Conservation (phyloP, 2,329 filamentous ascomycete species). For the Fusarium oxysporum region DNA sequence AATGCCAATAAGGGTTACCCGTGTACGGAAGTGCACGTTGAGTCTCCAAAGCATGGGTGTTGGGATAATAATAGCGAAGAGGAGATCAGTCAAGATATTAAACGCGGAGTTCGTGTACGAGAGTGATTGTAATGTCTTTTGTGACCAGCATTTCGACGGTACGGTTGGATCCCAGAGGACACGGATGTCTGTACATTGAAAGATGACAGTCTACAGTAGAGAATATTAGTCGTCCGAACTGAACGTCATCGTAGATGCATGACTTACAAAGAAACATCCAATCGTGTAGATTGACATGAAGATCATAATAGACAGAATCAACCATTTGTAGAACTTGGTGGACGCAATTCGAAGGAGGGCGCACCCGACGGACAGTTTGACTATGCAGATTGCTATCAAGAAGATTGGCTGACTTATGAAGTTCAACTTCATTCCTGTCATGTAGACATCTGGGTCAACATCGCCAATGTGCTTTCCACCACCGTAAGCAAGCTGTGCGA, state of each 20-base stretch:
- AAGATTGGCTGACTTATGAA: constrained; percentile 59
- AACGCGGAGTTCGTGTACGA: constrained; percentile 56
- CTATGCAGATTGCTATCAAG: constrained; percentile 54
- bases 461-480: constrained; percentile 60
- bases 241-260: accelerated
- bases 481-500: constrained; percentile 56
- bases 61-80: constrained; percentile 55
- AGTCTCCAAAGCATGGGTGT: constrained; percentile 54
- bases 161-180: constrained; percentile 57
- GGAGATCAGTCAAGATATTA: constrained; percentile 52
- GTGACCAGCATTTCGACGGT: constrained; percentile 56
- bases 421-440: constrained; percentile 55
- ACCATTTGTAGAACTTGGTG: constrained; percentile 49
- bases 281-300: constrained; percentile 51
- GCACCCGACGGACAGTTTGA: constrained; percentile 57
- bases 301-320: constrained; percentile 53
- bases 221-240: accelerated
- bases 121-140: constrained; percentile 53
- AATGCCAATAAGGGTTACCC: constrained; percentile 54
- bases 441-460: constrained; percentile 50
- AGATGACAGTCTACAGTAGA: constrained; percentile 52
- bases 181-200: constrained; percentile 61
- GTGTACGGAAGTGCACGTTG: constrained; percentile 56
- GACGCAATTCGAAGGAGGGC: constrained; percentile 56
- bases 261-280: constrained; percentile 52